Conservation (phyloP, 495 filamentous ascomycete genomes). For the Pseudevernia furfuracea region DNA sequence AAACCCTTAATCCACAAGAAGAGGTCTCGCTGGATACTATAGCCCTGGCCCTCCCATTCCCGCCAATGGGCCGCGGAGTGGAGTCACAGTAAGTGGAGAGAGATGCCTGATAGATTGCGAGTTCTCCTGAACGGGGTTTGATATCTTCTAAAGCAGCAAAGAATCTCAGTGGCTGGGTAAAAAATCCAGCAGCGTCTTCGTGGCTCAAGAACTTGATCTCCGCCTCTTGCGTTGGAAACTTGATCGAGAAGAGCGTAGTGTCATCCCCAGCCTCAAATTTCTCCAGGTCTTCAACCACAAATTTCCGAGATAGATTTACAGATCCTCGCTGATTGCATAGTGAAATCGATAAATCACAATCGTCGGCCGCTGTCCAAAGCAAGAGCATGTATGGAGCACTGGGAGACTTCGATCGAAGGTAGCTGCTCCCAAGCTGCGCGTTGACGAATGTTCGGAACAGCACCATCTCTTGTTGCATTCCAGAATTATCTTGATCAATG, state of each 20-base stretch:
- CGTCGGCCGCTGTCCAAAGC: constrained; percentile 16
- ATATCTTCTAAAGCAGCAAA: constrained; percentile 11
- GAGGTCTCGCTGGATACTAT: constrained; percentile 1
- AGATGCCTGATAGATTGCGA: constrained; percentile 17
- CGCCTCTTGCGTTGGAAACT: constrained; percentile 18
- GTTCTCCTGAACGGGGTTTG: constrained; percentile 17
- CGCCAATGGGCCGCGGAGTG: neutral
- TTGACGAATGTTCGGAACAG: constrained; percentile 18
- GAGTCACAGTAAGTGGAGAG: constrained; percentile 14
- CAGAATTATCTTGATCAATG: constrained; percentile 21
- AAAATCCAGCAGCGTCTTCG: constrained; percentile 10
- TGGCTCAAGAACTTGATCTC: constrained; percentile 19
- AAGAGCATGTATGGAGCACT: constrained; percentile 20
- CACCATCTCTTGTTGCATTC: constrained; percentile 10
- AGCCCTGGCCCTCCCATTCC: neutral
- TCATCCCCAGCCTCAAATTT: neutral
- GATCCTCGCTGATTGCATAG: constrained; percentile 22
- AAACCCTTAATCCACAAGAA: constrained; percentile 19
- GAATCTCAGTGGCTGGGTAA: constrained; percentile 9
- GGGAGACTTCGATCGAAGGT: constrained; percentile 17
- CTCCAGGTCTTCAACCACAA: constrained; percentile 18
- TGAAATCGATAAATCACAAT: constrained; percentile 15
- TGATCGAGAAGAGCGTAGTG: constrained; percentile 3
- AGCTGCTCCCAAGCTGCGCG: constrained; percentile 18
- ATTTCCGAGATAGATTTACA: constrained; percentile 17